A percentile compares a stretch with the other conserved stretches of the same genome.
Conservation (phyloP, 495 filamentous ascomycete species). For the Bacidia gigantensis region DNA sequence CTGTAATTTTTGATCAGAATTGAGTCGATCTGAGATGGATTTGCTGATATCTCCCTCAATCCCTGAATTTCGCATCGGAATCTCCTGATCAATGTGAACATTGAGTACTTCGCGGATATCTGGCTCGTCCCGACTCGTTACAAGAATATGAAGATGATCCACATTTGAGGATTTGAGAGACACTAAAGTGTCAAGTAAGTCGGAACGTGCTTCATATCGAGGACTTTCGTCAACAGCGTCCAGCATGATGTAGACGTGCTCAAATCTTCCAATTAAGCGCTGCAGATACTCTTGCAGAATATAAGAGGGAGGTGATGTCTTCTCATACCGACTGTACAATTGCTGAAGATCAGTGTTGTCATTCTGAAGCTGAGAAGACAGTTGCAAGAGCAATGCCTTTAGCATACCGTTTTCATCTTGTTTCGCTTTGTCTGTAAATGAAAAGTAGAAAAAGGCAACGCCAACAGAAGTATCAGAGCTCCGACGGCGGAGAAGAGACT, state of each 20-base stretch:
- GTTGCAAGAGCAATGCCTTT: constrained; percentile 25
- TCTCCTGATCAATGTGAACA: constrained; percentile 7
- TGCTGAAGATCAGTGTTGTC: constrained; percentile 14
- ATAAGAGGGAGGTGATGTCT: constrained; percentile 8
- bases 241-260: constrained; percentile 19
- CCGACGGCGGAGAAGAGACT: constrained; percentile 17
- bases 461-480: constrained; percentile 13
- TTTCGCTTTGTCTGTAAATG: constrained; percentile 25
- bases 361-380: constrained; percentile 21
- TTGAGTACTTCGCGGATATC: constrained; percentile 24
- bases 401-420: constrained; percentile 22
- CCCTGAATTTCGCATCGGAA: neutral
- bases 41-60: neutral
- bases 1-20: neutral
- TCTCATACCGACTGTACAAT: constrained; percentile 10
- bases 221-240: constrained; percentile 24
- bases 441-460: constrained; percentile 30
- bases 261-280: constrained; percentile 9
- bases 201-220: constrained; percentile 10
- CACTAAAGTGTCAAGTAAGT: constrained; percentile 15
- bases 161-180: constrained; percentile 20
- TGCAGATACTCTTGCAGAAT: constrained; percentile 13
- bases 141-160: constrained; percentile 22
- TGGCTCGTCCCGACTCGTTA: constrained; percentile 24
- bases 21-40: neutral